Base-by-base conservation (phyloP, 495 filamentous ascomycete species). In the Hypomontagnella submonticulosa region DNA sequence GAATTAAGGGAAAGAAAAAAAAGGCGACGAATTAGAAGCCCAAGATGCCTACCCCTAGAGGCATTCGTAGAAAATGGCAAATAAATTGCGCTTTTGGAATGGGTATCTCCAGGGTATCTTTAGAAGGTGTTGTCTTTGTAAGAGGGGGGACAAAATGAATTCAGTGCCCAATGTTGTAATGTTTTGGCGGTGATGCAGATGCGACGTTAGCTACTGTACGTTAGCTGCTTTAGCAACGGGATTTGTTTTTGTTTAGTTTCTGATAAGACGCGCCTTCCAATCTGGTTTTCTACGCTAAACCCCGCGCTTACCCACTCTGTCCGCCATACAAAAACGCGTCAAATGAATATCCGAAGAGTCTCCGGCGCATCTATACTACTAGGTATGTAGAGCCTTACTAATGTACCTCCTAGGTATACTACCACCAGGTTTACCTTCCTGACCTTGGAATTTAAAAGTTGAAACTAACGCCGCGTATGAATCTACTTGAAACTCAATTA, bases 171-270 rank as follows among this genome's bases (percentile, higher is more conserved):
- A 49, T 49, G 27, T 18, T 43, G 12, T 43, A 15, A 13, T 43
- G 12, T 49, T 43, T 46, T 46, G 59, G 10, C 30, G 44, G 13
- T 37, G 38, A 47, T 63, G 33, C 30, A 44, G 53, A 47, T 63
- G 34, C 16, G 18, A 43, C 6, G 40, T 18, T 7, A 15, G 6
- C 8, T 38, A 38, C 2, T 38, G 36, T 11, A 36, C 11, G n/a
- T 13, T 38, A 55, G 43, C 65, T 70, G 60, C 73, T 76, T 73
- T 67, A 61, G 79, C 79, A 81, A 81, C 79, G 54, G 54, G 59
- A 52, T 70, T 70, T 73, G 71, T 76, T 81, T 74, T 76, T 74
- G 70, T 76, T 76, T 76, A 57, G 48, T 65, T 68, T 59, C 49
- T 27, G 44, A 66, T 48, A 48, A 60, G 59, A 36, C 50, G 50